Evolutionary conservation across 352 stramenopile species (phyloP).

Genomic region (Elongisporangium prolatum): DNA sequence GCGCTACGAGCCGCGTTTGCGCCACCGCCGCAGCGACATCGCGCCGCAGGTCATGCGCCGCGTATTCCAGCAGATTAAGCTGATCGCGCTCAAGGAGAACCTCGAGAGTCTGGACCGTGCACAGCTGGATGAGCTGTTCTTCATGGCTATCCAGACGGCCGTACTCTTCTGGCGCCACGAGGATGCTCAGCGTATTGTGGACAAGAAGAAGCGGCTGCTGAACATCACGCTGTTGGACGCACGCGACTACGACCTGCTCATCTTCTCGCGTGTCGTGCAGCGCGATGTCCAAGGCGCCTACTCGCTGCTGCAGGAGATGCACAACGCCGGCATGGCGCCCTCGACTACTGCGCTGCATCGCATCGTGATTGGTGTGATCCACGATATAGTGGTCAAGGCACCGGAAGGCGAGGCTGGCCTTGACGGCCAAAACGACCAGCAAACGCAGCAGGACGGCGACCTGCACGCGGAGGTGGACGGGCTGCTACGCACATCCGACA

Average conservation of each 20-base stretch:
- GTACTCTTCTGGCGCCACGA: conserved; percentile 58
- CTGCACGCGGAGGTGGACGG: conserved; percentile 26
- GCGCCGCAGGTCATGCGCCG: conserved; percentile 60
- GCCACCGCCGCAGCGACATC: conserved; percentile 36
- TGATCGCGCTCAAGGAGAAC: conserved; percentile 18
- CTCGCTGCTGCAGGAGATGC: conserved; percentile 74
- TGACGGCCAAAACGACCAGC: conserved; percentile 9
- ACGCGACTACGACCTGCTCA: conserved; percentile 62
- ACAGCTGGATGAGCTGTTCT: conserved; percentile 47
- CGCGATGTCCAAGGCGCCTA: conserved; percentile 46
- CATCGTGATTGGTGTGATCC: conserved; percentile 55
- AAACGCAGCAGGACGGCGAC: conserved; percentile 10
- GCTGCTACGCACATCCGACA: conserved; percentile 32
- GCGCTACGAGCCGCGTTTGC: conserved; percentile 51
- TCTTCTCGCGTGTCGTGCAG: conserved; percentile 52
- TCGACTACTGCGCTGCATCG: conserved; percentile 66
- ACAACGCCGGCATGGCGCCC: conserved; percentile 65
- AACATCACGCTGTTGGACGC: conserved; percentile 14
- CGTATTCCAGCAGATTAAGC: conserved; percentile 54
- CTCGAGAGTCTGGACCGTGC: conserved; percentile 15
- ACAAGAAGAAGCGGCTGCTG: conserved; percentile 48
- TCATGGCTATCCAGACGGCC: conserved; percentile 46
- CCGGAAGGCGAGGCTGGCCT: neutral
- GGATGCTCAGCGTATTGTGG: conserved; percentile 44
- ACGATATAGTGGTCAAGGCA: conserved; percentile 27